Evolutionary conservation across 2,329 filamentous ascomycete species (phyloP).

Genomic region (Xylariales sp.): DNA sequence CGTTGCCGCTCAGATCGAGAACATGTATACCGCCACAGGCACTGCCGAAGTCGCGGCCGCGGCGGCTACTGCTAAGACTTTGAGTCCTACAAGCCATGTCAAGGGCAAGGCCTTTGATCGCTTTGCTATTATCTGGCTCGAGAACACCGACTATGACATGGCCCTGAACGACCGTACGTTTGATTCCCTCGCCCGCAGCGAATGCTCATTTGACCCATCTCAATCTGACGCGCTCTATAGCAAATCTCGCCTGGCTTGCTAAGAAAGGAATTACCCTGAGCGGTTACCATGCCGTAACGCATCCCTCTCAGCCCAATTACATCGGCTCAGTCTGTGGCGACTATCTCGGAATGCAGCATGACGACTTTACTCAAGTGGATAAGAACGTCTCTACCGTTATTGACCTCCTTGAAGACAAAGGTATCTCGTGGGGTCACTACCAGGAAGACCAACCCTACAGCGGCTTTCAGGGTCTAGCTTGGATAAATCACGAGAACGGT

Average conservation of each 20-base stretch:
- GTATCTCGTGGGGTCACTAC: slow-evolving; percentile 77
- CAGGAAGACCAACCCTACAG: slow-evolving; percentile 82
- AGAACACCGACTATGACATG: slow-evolving; percentile 78
- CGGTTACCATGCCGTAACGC: slow-evolving; percentile 72
- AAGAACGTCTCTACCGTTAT: slow-evolving; percentile 73
- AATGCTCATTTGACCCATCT: not conserved
- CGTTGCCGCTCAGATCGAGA: slow-evolving; percentile 36
- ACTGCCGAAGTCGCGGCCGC: slow-evolving; percentile 64
- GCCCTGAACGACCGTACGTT: slow-evolving; percentile 70
- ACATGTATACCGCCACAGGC: slow-evolving; percentile 63
- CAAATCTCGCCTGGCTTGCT: slow-evolving; percentile 68
- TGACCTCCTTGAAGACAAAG: slow-evolving; percentile 74
- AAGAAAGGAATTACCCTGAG: slow-evolving; percentile 71
- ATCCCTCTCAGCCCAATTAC: slow-evolving; percentile 83
- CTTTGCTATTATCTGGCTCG: slow-evolving; percentile 79
- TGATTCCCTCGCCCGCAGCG: not conserved
- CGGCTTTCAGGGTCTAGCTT: slow-evolving; percentile 75
- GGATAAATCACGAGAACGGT: slow-evolving; percentile 72
- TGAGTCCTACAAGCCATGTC: slow-evolving; percentile 71
- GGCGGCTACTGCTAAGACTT: slow-evolving; percentile 69
- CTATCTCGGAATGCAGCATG: slow-evolving; percentile 78
- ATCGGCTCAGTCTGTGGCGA: slow-evolving; percentile 75
- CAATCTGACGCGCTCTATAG: slow-evolving; percentile 42
- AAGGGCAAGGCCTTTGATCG: slow-evolving; percentile 79
- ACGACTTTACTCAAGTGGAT: slow-evolving; percentile 69